Base-by-base conservation (phyloP, 1,139 yeast species). In the Spathaspora sp. region DNA sequence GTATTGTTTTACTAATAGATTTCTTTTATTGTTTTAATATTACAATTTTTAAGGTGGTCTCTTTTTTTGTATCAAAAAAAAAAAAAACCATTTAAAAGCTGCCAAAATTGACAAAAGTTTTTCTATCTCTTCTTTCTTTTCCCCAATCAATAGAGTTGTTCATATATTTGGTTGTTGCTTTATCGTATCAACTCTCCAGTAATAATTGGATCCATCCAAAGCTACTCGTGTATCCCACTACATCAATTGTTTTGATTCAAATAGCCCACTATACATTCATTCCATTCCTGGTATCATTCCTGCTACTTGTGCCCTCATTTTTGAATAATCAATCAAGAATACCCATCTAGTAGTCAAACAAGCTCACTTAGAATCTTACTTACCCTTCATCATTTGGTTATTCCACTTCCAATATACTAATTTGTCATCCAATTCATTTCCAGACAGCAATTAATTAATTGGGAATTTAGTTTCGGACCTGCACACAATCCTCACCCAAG, bases 401-500 rank as follows among this genome's bases (percentile, higher is more conserved):
- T n/a, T 29, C 15, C 13, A 11, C 18, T 29, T 34, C 38, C 38
- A 9, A 34, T 3, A 17, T 34, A 23, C 5, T 10, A 29, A 17
- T 7, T 34, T 17, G 3, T 17, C 36, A 15, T 13, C 38, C n/a
- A n/a, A 34, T 34, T 34, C 13, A 17, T 3, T 8, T 17, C 38
- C 24, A 34, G 38, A 34, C 38, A 34, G 38, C 38, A 34, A 17
- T 34, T 15, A 34, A 5, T 17, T 16, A 34, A 34, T 34, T 34
- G 16, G 9, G 24, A 34, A 34, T 17, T 4, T 34, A 34, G 16
- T 34, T 34, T 34, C 20, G n/a, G 23, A 17, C 38, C 38, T 34
- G 38, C 38, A 34, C 9, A 34, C 13, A 9, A 16, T 11, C 16
- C 18, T 15, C n/a, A 17, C 38, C 23, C 13, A 34, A 9, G 8